Percentiles rank a stretch among this genome's conserved stretches.
phyloP scores from a whole-genome alignment of 2,329 filamentous ascomycete genomes.

The Colletotrichum sp. region DNA sequence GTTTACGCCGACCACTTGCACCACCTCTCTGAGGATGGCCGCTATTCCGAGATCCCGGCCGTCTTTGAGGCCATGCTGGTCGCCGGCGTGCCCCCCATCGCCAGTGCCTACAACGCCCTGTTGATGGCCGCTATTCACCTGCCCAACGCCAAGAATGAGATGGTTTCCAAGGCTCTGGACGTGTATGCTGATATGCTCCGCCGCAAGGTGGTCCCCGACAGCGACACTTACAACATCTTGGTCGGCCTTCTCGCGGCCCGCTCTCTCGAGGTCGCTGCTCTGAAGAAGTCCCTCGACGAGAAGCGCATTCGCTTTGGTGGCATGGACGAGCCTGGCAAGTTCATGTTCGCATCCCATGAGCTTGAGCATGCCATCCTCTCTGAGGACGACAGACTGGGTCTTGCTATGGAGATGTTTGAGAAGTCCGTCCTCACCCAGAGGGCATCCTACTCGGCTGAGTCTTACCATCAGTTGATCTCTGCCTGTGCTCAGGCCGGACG shows the following conservation, averaged over 20 bases:
- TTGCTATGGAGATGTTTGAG: conserved; percentile 87
- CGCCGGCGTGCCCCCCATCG: conserved; percentile 80
- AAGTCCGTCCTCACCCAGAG: conserved; percentile 69
- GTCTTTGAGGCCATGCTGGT: conserved; percentile 91
- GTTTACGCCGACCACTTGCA: conserved; percentile 81
- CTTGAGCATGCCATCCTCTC: conserved; percentile 84
- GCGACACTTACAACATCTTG: conserved; percentile 85
- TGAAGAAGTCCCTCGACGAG: conserved; percentile 77
- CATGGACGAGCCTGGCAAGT: conserved; percentile 82
- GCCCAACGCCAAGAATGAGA: conserved; percentile 78
- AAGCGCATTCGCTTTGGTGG: conserved; percentile 86
- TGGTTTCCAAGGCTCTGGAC: conserved; percentile 89
- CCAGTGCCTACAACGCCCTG: conserved; percentile 90
- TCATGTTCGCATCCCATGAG: conserved; percentile 88
- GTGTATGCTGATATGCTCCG: conserved; percentile 97
- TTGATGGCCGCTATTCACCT: conserved; percentile 84
- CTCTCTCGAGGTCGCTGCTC: conserved; percentile 76
- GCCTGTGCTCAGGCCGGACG: conserved; percentile 85
- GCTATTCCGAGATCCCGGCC: conserved; percentile 86
- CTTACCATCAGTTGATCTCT: conserved; percentile 84
- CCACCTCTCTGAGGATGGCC: conserved; percentile 71
- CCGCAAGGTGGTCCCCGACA: conserved; percentile 80
- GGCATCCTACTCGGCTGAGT: conserved; percentile 77
- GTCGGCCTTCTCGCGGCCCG: conserved; percentile 82
- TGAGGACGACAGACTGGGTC: conserved; percentile 85